A percentile compares a stretch with the other conserved stretches of the same genome.
Evolutionary conservation across 257 asterid species (phyloP).

Genomic region (Solanum corneliomulleri): DNA sequence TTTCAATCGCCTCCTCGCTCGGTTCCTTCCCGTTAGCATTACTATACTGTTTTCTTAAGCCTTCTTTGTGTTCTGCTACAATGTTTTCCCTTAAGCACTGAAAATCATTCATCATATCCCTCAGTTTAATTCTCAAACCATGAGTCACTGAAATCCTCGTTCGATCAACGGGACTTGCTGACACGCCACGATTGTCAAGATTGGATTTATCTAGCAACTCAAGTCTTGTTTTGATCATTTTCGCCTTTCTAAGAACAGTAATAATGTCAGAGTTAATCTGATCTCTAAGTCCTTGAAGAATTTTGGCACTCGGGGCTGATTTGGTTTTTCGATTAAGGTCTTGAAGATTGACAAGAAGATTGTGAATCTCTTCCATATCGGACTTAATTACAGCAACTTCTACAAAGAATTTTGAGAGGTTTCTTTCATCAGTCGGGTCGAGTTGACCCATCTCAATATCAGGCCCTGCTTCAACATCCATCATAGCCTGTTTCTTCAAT

Average conservation of each 20-base stretch:
- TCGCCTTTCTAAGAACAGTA: constrained; percentile 53
- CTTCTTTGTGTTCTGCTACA: constrained; percentile 44
- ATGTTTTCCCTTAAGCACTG: constrained; percentile 51
- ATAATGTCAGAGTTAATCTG: constrained; percentile 49
- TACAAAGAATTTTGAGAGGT: constrained; percentile 49
- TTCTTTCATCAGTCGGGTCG: constrained; percentile 37
- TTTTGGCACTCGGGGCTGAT: constrained; percentile 35
- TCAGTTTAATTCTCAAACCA: constrained; percentile 52
- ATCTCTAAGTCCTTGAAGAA: constrained; percentile 59
- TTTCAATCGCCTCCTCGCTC: constrained; percentile 47
- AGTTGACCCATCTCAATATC: constrained; percentile 68
- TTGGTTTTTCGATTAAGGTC: constrained; percentile 44
- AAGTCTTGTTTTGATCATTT: constrained; percentile 38
- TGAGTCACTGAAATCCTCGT: constrained; percentile 58
- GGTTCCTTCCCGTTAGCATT: constrained; percentile 34
- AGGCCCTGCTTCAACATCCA: constrained; percentile 42
- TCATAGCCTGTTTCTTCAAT: constrained; percentile 64
- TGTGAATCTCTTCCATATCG: constrained; percentile 59
- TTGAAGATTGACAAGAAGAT: constrained; percentile 58
- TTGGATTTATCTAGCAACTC: constrained; percentile 63
- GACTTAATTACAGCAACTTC: constrained; percentile 41
- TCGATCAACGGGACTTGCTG: constrained; percentile 48
- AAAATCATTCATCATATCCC: constrained; percentile 58
- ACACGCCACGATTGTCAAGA: constrained; percentile 20
- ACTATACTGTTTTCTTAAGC: constrained; percentile 33